These are phyloP conservation scores for Hypholoma fasciculare DNA, from an alignment of 768 basidiomycete genomes.

Conservation along the genomic window DNA sequence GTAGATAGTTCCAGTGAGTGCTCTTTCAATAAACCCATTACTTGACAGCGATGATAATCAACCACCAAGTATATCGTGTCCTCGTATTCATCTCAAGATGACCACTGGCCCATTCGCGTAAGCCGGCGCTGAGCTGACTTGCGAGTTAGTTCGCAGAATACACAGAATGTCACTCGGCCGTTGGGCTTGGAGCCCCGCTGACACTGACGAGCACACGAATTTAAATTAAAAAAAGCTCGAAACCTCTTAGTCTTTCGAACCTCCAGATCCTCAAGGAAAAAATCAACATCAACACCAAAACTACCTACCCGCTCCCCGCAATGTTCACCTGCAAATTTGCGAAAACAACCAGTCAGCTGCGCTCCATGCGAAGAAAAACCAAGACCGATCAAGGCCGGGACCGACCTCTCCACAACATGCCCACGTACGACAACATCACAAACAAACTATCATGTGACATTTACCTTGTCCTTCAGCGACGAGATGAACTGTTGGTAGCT, in stretches of 20 bases:
- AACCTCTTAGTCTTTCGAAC: neutral
- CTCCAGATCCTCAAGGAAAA: neutral
- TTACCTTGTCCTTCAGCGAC: conserved; percentile 87
- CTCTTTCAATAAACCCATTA: no score
- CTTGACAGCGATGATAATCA: no score
- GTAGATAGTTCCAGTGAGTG: no score
- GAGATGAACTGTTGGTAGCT: conserved; percentile 96
- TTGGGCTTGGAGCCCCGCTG: no score
- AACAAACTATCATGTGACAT: conserved; percentile 22
- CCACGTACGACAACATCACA: neutral
- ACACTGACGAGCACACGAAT: no score
- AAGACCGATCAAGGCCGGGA: conserved; percentile 1
- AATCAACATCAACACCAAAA: neutral
- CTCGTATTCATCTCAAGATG: no score
- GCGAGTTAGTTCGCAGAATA: no score
- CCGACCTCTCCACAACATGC: conserved; percentile 3
- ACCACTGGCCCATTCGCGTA: no score
- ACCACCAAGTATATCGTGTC: no score
- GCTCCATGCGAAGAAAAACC: neutral
- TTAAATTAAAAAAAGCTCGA: neutral
- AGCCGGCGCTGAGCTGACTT: no score
- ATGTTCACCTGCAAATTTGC: conserved; percentile 26
- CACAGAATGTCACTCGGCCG: no score
- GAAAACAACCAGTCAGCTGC: conserved; percentile 8
- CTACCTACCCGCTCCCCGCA: conserved; percentile 20